These are phyloP conservation scores for Torulaspora microellipsoides DNA, from an alignment of 805 yeast species.

Conservation along the genomic window DNA sequence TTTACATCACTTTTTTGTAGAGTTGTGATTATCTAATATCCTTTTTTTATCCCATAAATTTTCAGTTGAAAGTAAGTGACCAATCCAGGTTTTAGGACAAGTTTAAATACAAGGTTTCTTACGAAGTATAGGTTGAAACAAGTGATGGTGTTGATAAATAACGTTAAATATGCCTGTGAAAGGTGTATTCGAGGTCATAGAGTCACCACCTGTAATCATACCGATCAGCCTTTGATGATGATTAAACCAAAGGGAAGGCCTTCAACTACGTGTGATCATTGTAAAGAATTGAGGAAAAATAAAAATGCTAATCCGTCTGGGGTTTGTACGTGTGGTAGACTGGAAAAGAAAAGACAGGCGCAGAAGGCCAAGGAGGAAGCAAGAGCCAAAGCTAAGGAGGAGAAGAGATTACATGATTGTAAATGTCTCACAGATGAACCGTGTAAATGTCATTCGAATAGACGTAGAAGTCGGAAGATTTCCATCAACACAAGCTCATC, in stretches of 20 bases:
- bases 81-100: too few species aligned
- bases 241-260: slow-evolving; percentile 98
- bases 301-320: slow-evolving; percentile 58
- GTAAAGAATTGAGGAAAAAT: slow-evolving; percentile 66
- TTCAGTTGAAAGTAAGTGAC: too few species aligned
- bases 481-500: background rate
- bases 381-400: slow-evolving; percentile 25
- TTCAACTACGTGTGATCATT: slow-evolving; percentile 83
- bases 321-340: slow-evolving; percentile 64
- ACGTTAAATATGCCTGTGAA: slow-evolving; percentile 93
- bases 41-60: too few species aligned
- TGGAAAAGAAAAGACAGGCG: slow-evolving; percentile 39
- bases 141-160: slow-evolving; percentile 81
- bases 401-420: slow-evolving; percentile 29
- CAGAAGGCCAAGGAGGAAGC: slow-evolving; percentile 34
- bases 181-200: slow-evolving; percentile 95
- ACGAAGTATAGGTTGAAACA: too few species aligned
- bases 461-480: slow-evolving; percentile 15
- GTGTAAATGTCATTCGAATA: slow-evolving; percentile 23
- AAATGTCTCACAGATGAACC: slow-evolving; percentile 28
- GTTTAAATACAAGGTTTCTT: too few species aligned
- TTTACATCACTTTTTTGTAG: too few species aligned
- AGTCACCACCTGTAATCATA: slow-evolving; percentile 89
- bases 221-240: slow-evolving; percentile 85
- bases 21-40: too few species aligned